phyloP scores from a whole-genome alignment of 371 early-diverging fungal genomes.

The Batkoa obscura region DNA sequence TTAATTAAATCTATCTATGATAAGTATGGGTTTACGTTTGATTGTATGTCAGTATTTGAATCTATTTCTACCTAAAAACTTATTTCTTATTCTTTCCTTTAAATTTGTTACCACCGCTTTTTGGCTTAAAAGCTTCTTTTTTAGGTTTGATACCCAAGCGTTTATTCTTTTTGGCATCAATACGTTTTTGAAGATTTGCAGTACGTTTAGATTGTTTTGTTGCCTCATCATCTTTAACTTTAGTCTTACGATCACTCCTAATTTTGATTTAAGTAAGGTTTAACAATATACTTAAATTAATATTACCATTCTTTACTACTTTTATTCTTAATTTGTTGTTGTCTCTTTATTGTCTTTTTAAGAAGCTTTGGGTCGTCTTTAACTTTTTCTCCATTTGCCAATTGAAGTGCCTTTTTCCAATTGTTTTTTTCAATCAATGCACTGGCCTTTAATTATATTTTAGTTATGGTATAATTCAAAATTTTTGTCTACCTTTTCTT shows the following conservation, averaged over 20 bases:
- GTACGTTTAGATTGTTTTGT: slow-evolving; percentile 52
- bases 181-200: slow-evolving; percentile 50
- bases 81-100: too few species aligned
- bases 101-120: too few species aligned
- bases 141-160: background rate
- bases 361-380: slow-evolving; percentile 76
- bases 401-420: slow-evolving; percentile 58
- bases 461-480: slow-evolving; percentile 12
- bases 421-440: slow-evolving; percentile 48
- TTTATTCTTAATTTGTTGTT: slow-evolving; percentile 65
- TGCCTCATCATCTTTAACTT: slow-evolving; percentile 36
- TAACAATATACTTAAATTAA: background rate
- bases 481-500: slow-evolving; percentile 19
- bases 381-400: slow-evolving; percentile 74
- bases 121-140: too few species aligned
- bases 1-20: too few species aligned
- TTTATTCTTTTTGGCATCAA: slow-evolving; percentile 53
- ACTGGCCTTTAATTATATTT: slow-evolving; percentile 22
- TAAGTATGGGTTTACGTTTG: too few species aligned
- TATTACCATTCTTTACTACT: slow-evolving; percentile 50
- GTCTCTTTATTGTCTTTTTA: slow-evolving; percentile 77
- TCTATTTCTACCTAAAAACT: too few species aligned
- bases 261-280: background rate
- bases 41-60: too few species aligned
- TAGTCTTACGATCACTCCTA: slow-evolving; percentile 45